phyloP scores from a whole-genome alignment of 2,329 filamentous ascomycete species.

The Aureobasidium lini region DNA sequence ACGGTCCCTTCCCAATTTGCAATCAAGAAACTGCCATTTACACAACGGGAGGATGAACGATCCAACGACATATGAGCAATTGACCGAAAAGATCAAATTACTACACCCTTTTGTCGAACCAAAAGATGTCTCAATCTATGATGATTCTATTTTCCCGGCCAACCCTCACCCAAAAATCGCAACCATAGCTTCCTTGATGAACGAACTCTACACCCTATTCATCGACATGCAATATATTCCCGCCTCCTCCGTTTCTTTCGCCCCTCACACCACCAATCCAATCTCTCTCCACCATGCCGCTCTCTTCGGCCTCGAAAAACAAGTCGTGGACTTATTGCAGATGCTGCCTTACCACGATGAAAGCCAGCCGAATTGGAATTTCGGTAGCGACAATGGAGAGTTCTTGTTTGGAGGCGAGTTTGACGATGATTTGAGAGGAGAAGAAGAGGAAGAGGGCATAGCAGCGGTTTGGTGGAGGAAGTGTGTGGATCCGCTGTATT shows the following conservation, averaged over 20 bases:
- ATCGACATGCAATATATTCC: slow-evolving; percentile 10
- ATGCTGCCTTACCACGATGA: slow-evolving; percentile 4
- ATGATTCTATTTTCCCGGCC: not conserved
- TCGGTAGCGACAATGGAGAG: not conserved
- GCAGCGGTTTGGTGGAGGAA: not conserved
- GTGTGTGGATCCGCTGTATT: not conserved
- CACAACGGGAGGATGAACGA: not conserved
- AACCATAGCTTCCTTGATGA: not conserved
- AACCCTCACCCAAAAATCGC: slow-evolving; percentile 1
- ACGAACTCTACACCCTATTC: slow-evolving; percentile 6
- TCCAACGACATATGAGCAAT: not conserved
- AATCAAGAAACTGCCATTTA: no score
- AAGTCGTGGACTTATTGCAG: slow-evolving; percentile 14
- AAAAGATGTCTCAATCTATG: not conserved
- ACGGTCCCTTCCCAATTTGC: no score
- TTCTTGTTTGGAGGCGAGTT: slow-evolving; percentile 10
- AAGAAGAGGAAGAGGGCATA: not conserved
- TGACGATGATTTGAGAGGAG: slow-evolving; percentile 1
- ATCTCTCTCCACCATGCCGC: not conserved
- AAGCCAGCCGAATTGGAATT: not conserved
- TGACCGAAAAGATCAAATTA: not conserved
- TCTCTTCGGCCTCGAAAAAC: slow-evolving; percentile 3
- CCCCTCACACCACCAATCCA: not conserved
- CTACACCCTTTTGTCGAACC: not conserved
- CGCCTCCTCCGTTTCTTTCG: not conserved